These are phyloP conservation scores for Candida montana DNA, from an alignment of 805 yeast species.

Conservation along the genomic window DNA sequence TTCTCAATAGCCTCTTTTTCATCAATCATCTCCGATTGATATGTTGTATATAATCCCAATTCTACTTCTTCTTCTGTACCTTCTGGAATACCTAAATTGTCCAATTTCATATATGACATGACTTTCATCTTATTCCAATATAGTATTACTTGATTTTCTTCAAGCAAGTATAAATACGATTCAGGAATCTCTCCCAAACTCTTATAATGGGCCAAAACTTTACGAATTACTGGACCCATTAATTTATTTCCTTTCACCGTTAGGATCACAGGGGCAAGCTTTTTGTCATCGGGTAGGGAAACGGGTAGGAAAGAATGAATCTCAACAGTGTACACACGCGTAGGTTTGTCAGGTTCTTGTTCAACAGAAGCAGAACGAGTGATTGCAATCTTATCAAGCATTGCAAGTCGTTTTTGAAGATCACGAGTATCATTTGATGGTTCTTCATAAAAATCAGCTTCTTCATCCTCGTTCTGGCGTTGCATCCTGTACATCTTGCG, in stretches of 20 bases:
- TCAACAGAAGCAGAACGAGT: not conserved
- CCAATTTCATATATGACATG: conserved; percentile 22
- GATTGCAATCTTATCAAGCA: not conserved
- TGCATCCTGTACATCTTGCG: not conserved
- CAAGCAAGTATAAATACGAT: conserved; percentile 3
- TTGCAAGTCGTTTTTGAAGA: conserved; percentile 1
- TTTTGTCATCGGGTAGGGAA: too few species aligned
- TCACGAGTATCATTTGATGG: not conserved
- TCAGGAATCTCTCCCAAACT: conserved; percentile 2
- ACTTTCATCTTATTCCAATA: conserved; percentile 20
- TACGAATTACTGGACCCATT: conserved; percentile 12
- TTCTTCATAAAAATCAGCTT: not conserved
- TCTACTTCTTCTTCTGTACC: conserved; percentile 8
- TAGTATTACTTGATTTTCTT: conserved; percentile 12
- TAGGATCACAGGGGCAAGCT: conserved; percentile 7
- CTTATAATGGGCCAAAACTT: conserved; percentile 11
- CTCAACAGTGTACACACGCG: conserved; percentile 9
- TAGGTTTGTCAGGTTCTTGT: not conserved
- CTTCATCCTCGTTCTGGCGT: not conserved
- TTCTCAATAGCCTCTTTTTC: conserved; percentile 12
- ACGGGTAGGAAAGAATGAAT: conserved; percentile 21
- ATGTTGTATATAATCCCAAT: conserved; percentile 17
- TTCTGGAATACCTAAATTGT: conserved; percentile 14
- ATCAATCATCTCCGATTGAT: conserved; percentile 12
- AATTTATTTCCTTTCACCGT: conserved; percentile 17